These are phyloP conservation scores for Lagenaria siceraria DNA, from an alignment of 306 rosid genomes.

Conservation along the genomic window DNA sequence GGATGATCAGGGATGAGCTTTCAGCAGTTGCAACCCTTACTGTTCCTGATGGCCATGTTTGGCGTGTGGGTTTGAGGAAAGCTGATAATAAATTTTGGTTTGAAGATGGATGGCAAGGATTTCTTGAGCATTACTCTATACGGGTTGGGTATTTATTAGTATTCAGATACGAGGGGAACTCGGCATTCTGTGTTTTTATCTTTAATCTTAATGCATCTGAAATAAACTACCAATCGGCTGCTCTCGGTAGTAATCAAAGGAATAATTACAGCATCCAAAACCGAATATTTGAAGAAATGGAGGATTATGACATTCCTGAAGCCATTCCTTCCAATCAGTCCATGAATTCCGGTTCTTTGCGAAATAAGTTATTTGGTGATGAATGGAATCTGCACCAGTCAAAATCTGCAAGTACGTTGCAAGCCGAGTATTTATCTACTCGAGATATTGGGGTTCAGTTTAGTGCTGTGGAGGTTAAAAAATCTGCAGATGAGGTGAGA, in stretches of 20 bases:
- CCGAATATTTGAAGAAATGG: constrained; percentile 61
- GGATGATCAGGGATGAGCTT: constrained; percentile 51
- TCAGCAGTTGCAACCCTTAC: constrained; percentile 43
- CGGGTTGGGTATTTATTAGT: constrained; percentile 57
- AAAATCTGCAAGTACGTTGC: constrained; percentile 24
- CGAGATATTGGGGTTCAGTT: constrained; percentile 57
- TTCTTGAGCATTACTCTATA: constrained; percentile 52
- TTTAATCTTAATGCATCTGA: constrained; percentile 59
- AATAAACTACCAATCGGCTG: constrained; percentile 51
- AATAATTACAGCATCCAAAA: constrained; percentile 29
- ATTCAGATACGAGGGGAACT: constrained; percentile 74
- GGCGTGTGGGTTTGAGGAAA: constrained; percentile 66
- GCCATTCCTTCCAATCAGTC: constrained; percentile 20
- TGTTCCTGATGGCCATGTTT: constrained; percentile 69
- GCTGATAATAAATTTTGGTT: constrained; percentile 61
- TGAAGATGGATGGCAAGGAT: constrained; percentile 74
- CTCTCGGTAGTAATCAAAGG: constrained; percentile 28
- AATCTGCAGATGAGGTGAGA: constrained; percentile 49
- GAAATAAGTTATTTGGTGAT: constrained; percentile 48
- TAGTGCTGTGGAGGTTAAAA: constrained; percentile 58
- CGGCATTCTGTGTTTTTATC: constrained; percentile 56
- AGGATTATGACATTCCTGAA: constrained; percentile 62
- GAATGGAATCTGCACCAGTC: constrained; percentile 36
- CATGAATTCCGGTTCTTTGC: constrained; percentile 23
- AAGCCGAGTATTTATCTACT: constrained; percentile 30